Evolutionary conservation across 305 asterid genomes (phyloP).

Genomic region (Rubia peregrina): DNA sequence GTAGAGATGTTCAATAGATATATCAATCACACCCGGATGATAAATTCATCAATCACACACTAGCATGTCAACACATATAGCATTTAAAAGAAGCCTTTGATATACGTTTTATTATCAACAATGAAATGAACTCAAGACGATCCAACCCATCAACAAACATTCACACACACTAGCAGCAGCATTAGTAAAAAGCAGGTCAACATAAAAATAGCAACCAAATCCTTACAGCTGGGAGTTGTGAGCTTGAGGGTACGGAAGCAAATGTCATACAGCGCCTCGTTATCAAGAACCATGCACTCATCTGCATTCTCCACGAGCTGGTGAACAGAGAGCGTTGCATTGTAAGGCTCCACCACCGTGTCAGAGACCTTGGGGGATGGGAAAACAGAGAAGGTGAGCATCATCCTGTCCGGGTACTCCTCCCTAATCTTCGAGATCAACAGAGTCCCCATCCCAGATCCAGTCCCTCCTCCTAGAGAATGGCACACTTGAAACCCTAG

Average conservation of each 20-base stretch:
- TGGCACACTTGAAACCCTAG: constrained; percentile 43
- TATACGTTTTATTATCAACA: too few relatives aligned
- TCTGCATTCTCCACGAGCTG: constrained; percentile 44
- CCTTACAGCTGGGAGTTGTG: constrained; percentile 41
- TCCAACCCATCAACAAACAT: too few relatives aligned
- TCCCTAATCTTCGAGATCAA: constrained; percentile 39
- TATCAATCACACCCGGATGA: neutral
- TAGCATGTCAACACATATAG: neutral
- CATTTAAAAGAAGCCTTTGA: too few relatives aligned
- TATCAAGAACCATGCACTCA: constrained; percentile 39
- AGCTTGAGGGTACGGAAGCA: constrained; percentile 43
- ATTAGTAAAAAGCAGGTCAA: neutral
- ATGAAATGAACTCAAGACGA: neutral
- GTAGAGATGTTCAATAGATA: neutral
- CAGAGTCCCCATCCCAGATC: constrained; percentile 42
- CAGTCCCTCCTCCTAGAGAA: constrained; percentile 40
- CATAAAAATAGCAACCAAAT: neutral
- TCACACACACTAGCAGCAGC: neutral
- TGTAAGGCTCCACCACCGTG: constrained; percentile 43
- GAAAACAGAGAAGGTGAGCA: constrained; percentile 40
- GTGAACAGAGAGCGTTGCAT: constrained; percentile 36
- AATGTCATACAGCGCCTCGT: constrained; percentile 36
- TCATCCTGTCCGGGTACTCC: constrained; percentile 42
- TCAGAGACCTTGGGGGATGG: constrained; percentile 43
- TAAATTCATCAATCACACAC: too few relatives aligned